Base-by-base conservation (phyloP, 2,329 filamentous ascomycete species). In the Gnomoniopsis sp. region DNA sequence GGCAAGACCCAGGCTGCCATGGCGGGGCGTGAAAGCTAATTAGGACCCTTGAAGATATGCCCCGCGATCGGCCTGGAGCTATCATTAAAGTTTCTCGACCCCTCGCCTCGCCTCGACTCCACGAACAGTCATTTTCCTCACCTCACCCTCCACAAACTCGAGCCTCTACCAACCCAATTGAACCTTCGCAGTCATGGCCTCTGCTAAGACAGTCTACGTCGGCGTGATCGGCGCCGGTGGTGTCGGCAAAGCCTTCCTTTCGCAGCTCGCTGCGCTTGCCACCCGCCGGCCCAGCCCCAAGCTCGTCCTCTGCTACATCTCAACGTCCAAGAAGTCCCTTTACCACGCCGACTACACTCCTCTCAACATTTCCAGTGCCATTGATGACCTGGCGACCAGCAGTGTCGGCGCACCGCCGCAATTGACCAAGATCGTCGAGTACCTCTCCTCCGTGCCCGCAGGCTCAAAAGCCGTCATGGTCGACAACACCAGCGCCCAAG, bases 401-500 rank as follows among this genome's bases (percentile, higher is more conserved):
- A 56, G 58, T 55, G 52, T 55, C 38, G 55, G 58, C 30, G 77
- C 87, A 2, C 83, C 91, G 11, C 83, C 90, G 19, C 76, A 84
- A 41, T 80, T 91, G 49, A 73, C 88, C 47, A 83, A 93, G 67
- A 83, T 96, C 43, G 84, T 88, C 64, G 85, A 88, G 36, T 96
- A 91, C 75, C 87, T 99, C 49, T 83, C 87, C 60, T 83, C 84
- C 47, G 89, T 91, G 1, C 91, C 92, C 2, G 19, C 49, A 19
- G 60, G 60, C 3, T 85, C 86, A 61, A 90, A 89, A 71, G 87
- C 89, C 47, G 81, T 99, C 48, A 80, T 99, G 33, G 88, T 99
- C 65, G 95, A 99, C 82, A 98, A 98, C 79, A 99, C 95, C 54
- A 96, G 90, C 75, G 93, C 91, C 66, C 88, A 93, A 67, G 87